Conservation (phyloP, 352 stramenopile genomes). For the Phytophthora nicotianae region DNA sequence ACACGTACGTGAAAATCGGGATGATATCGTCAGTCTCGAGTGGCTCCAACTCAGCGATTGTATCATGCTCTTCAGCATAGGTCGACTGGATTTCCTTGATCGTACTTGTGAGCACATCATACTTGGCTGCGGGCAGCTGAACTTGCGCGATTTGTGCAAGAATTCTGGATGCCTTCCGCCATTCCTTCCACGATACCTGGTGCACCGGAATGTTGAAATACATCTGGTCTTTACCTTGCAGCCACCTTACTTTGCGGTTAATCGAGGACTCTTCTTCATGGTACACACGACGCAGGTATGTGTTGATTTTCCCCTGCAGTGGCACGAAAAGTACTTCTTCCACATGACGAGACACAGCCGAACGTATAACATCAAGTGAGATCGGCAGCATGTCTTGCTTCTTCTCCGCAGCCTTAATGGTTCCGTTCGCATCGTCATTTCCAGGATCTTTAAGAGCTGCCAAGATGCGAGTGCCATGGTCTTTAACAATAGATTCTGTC, state of each 20-base stretch:
- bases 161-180: slow-evolving; percentile 74
- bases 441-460: slow-evolving; percentile 53
- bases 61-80: slow-evolving; percentile 76
- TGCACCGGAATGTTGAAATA: slow-evolving; percentile 89
- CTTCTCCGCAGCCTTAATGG: slow-evolving; percentile 20
- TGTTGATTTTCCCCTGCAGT: slow-evolving; percentile 66
- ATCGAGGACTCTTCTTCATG: slow-evolving; percentile 79
- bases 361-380: slow-evolving; percentile 58
- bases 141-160: slow-evolving; percentile 64
- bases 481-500: slow-evolving; percentile 66
- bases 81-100: slow-evolving; percentile 80
- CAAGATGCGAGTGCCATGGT: slow-evolving; percentile 70
- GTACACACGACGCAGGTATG: slow-evolving; percentile 61
- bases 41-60: slow-evolving; percentile 49
- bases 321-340: slow-evolving; percentile 82
- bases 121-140: slow-evolving; percentile 72
- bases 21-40: slow-evolving; percentile 88
- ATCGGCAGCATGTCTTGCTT: slow-evolving; percentile 38
- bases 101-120: slow-evolving; percentile 75
- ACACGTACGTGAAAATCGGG: slow-evolving; percentile 90
- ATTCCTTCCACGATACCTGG: slow-evolving; percentile 87
- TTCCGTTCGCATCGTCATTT: slow-evolving; percentile 26
- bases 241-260: slow-evolving; percentile 87
- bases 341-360: slow-evolving; percentile 75
- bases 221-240: slow-evolving; percentile 90